Evolutionary conservation across 2,329 filamentous ascomycete species (phyloP), one percentile per base, ranked within the genome.

Genomic region (Xylaria sp.): DNA sequence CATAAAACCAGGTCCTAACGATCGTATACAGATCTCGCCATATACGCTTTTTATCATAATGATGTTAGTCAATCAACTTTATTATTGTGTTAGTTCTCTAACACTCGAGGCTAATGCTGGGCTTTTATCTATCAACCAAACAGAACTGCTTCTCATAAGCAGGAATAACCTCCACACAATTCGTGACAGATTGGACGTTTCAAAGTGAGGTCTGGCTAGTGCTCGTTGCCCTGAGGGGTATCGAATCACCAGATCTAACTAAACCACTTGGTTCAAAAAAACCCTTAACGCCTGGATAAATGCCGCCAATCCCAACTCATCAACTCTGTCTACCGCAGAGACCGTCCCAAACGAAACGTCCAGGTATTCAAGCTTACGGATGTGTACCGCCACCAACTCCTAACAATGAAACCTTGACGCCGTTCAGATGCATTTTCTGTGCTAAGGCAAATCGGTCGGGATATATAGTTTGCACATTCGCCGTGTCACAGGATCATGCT

Each of bases 251-350:
- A 65, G 50, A 42, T 47, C 54, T 59, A 67, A 72, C 69, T 67
- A 70, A 73, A 74, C 75, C 72, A 75, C 74, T 75, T 71, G 73
- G 74, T 73, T 73, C 68, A 73, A 70, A 73, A 70, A 57, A 72
- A 71, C 70, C 64, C 71, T 27, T 58, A 73, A 75, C 69, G 69
- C 74, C 73, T 47, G 8, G 17, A 8, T 65, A 51, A 55, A 53
- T 60, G 59, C 45, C 48, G 34, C 57, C 61, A 50, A 60, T 53
- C 67, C 63, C 66, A 48, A 60, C 21, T 27, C 61, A 32, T 67
- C 59, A 39, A 64, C 61, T 55, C 63, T 62, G 50, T 63, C 45
- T 54, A 42, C 67, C 47, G 62, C 51, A 58, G 50, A 62, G 42
- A 58, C 56, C 51, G 32, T 32, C 42, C 61, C 61, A 65, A 61